phyloP scores from a whole-genome alignment of 2,329 filamentous ascomycete genomes.

The Diaporthe sp. region DNA sequence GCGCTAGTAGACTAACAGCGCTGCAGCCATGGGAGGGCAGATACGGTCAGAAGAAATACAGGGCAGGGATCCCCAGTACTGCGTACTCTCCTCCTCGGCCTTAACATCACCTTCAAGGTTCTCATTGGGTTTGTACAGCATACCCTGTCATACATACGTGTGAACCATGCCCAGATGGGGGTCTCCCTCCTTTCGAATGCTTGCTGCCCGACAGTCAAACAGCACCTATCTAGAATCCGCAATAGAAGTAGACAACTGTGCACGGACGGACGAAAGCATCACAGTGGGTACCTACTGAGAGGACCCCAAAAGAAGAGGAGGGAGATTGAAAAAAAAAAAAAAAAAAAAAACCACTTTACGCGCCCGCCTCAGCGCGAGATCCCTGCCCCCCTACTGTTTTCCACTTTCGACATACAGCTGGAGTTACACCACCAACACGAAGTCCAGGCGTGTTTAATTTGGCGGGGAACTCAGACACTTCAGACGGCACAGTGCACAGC shows the following conservation, averaged over 20 bases:
- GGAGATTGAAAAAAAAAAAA: too few relatives aligned
- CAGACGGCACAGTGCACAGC: not conserved
- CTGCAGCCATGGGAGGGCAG: not conserved
- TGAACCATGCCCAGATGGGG: not conserved
- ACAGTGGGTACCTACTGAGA: constrained; percentile 1
- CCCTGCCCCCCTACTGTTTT: not conserved
- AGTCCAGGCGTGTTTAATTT: not conserved
- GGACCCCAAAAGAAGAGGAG: not conserved
- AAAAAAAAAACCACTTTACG: constrained; percentile 18
- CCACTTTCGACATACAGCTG: constrained; percentile 2
- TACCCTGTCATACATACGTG: not conserved
- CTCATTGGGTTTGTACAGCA: too few relatives aligned
- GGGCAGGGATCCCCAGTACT: not conserved
- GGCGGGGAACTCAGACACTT: not conserved
- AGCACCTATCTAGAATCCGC: not conserved
- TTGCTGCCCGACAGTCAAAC: not conserved
- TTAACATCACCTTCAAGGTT: not conserved
- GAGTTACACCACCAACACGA: constrained; percentile 20
- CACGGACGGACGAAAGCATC: constrained; percentile 10
- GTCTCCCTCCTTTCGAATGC: not conserved
- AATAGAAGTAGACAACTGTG: not conserved
- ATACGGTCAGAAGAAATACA: not conserved
- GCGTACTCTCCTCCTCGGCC: not conserved
- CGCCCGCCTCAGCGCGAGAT: constrained; percentile 7
- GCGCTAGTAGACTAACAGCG: not conserved